Conservation (phyloP, 1,139 yeast species). For the Debaryomyces sp. region DNA sequence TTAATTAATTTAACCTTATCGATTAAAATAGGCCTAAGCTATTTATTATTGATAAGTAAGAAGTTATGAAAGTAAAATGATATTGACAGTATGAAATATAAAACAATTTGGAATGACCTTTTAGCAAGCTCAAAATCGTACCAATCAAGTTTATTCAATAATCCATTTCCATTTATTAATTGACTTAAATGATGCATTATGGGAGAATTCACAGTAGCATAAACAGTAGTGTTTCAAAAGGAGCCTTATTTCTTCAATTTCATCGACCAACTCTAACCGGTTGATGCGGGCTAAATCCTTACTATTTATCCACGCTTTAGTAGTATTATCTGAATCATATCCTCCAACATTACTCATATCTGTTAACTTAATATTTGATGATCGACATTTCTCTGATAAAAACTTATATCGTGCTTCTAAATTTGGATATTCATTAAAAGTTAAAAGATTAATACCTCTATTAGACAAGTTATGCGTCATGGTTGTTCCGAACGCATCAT, state of each 20-base stretch:
- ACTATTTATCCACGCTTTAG: conserved; percentile 44
- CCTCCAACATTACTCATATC: conserved; percentile 65
- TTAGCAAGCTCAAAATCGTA: background rate
- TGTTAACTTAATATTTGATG: conserved; percentile 34
- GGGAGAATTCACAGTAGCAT: conserved; percentile 23
- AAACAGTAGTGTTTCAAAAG: conserved; percentile 77
- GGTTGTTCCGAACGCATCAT: conserved; percentile 76
- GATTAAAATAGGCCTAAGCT: too few species aligned
- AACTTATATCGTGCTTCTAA: conserved; percentile 47
- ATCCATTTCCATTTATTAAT: conserved; percentile 11
- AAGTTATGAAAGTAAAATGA: too few species aligned
- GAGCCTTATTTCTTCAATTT: conserved; percentile 79
- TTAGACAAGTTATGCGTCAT: conserved; percentile 74
- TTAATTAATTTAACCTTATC: too few species aligned
- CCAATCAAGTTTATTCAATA: background rate
- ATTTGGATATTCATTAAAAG: conserved; percentile 39
- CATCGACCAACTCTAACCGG: conserved; percentile 79
- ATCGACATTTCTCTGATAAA: conserved; percentile 23
- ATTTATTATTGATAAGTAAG: too few species aligned
- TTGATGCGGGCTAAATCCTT: conserved; percentile 57
- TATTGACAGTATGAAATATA: too few species aligned
- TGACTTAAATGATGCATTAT: conserved; percentile 3
- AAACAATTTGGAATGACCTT: too few species aligned
- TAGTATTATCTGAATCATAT: conserved; percentile 30
- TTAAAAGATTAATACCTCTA: conserved; percentile 76